Evolutionary conservation across 192 early-diverging fungal genomes (phyloP).

Genomic region (Backusella sp.): DNA sequence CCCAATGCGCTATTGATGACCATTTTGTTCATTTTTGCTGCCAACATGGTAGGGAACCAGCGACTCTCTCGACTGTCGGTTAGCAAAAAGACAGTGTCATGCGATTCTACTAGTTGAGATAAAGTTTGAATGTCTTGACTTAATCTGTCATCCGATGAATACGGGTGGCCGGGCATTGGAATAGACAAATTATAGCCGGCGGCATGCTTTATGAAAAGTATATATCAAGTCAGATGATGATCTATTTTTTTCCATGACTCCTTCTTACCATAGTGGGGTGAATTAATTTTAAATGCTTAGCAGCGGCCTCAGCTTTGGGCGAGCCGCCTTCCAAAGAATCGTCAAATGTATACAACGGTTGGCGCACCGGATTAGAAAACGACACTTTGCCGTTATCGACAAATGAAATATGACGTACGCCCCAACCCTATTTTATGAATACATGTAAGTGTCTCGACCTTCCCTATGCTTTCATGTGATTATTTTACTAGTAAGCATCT

Average conservation of each 20-base stretch:
- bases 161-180: slow-evolving; percentile 96
- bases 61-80: slow-evolving; percentile 95
- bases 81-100: slow-evolving; percentile 88
- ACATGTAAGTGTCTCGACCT: not conserved
- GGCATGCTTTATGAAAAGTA: not conserved
- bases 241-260: not conserved
- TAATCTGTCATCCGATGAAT: slow-evolving; percentile 41
- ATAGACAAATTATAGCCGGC: slow-evolving; percentile 71
- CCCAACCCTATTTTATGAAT: slow-evolving; percentile 73
- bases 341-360: slow-evolving; percentile 89
- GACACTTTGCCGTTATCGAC: slow-evolving; percentile 90
- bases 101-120: slow-evolving; percentile 61
- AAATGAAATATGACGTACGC: slow-evolving; percentile 90
- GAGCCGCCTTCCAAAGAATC: slow-evolving; percentile 87
- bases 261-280: slow-evolving; percentile 77
- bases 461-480: not conserved
- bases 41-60: slow-evolving; percentile 93
- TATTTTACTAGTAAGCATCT: slow-evolving; percentile 66
- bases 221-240: not conserved
- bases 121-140: slow-evolving; percentile 53
- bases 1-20: slow-evolving; percentile 95
- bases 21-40: slow-evolving; percentile 67
- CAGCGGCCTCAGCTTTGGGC: slow-evolving; percentile 87
- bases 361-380: slow-evolving; percentile 95
- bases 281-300: slow-evolving; percentile 65